phyloP scores from a whole-genome alignment of 192 early-diverging fungal species.

The Podila epicladia region DNA sequence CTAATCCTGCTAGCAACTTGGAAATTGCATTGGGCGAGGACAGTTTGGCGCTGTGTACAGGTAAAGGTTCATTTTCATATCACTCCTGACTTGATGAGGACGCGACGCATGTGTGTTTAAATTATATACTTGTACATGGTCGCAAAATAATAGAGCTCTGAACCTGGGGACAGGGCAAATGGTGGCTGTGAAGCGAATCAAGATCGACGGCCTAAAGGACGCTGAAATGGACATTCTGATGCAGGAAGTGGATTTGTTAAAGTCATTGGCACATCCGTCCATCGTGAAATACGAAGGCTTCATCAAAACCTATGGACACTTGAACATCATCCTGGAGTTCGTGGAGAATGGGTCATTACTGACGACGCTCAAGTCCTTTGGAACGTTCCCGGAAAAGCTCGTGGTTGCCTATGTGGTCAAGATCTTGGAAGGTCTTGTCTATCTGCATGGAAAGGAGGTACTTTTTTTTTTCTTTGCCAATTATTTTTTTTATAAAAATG shows the following conservation, averaged over 20 bases:
- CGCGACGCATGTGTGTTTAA: background rate
- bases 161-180: conserved; percentile 84
- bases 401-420: conserved; percentile 88
- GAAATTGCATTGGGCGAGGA: conserved; percentile 90
- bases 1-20: conserved; percentile 59
- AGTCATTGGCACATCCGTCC: conserved; percentile 84
- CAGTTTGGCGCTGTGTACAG: conserved; percentile 91
- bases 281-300: conserved; percentile 90
- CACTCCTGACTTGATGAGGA: background rate
- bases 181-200: conserved; percentile 89
- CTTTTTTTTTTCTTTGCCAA: background rate
- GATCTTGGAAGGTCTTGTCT: conserved; percentile 90
- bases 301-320: conserved; percentile 71
- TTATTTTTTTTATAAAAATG: background rate
- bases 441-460: conserved; percentile 88
- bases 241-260: conserved; percentile 88
- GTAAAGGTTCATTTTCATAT: conserved; percentile 27
- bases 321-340: conserved; percentile 90
- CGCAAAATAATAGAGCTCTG: conserved; percentile 62
- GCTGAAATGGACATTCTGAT: conserved; percentile 81
- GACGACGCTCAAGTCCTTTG: conserved; percentile 88
- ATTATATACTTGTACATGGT: background rate
- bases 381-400: conserved; percentile 89
- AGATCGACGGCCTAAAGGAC: conserved; percentile 71
- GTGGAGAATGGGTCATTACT: conserved; percentile 94